Percentiles rank a stretch among this genome's conserved stretches.
phyloP scores from a whole-genome alignment of 176 grass and related monocot genomes.

The Ensete ventricosum region DNA sequence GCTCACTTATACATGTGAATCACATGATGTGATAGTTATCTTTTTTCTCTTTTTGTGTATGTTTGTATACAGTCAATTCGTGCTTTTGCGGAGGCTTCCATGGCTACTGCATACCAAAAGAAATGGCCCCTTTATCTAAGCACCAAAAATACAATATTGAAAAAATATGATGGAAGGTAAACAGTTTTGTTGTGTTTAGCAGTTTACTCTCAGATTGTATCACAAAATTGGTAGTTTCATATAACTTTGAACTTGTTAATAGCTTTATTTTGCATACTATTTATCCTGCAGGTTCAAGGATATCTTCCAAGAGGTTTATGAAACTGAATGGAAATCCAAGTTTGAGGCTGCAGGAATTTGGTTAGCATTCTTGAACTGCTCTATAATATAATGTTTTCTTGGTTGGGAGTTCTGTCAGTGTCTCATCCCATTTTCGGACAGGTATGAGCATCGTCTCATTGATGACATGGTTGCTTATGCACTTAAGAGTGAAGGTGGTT shows the following conservation, averaged over 20 bases:
- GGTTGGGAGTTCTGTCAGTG: not conserved
- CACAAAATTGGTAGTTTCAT: not conserved
- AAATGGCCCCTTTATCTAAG: slow-evolving; percentile 97
- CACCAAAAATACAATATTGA: slow-evolving; percentile 95
- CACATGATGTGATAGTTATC: not conserved
- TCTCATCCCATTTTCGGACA: slow-evolving; percentile 15
- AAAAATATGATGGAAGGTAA: slow-evolving; percentile 92
- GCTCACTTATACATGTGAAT: not conserved
- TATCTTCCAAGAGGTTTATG: slow-evolving; percentile 91
- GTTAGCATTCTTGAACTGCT: slow-evolving; percentile 25
- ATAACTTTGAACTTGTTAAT: no score
- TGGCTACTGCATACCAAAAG: slow-evolving; percentile 77
- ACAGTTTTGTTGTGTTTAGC: slow-evolving; percentile 8
- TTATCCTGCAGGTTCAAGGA: slow-evolving; percentile 69
- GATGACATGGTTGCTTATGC: slow-evolving; percentile 99
- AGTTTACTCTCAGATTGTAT: not conserved
- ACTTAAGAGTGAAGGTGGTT: slow-evolving; percentile 87
- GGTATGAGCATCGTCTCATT: slow-evolving; percentile 94
- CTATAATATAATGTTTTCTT: not conserved
- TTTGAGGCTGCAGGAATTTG: slow-evolving; percentile 85
- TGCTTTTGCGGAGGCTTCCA: slow-evolving; percentile 80
- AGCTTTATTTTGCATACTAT: not conserved
- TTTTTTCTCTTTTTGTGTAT: slow-evolving; percentile 17
- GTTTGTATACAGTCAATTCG: slow-evolving; percentile 51
- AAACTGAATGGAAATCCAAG: slow-evolving; percentile 62